Conservation (phyloP, 345 rosid genomes). For the Lumnitzera racemosa region DNA sequence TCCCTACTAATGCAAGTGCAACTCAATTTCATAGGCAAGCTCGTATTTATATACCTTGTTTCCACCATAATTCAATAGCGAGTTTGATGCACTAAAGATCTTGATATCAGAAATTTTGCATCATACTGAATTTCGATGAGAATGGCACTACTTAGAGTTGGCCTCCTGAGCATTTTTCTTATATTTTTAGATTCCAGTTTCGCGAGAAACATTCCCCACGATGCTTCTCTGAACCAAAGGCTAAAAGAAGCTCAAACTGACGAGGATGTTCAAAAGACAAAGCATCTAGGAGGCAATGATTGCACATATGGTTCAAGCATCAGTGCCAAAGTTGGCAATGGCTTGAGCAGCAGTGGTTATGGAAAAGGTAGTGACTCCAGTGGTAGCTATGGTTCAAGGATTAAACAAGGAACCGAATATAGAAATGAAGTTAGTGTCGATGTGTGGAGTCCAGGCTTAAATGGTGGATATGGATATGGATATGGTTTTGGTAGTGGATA, state of each 20-base stretch:
- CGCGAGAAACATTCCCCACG: constrained; percentile 35
- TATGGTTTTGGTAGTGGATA: background rate
- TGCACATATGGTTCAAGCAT: background rate
- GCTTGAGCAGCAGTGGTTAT: too few species aligned
- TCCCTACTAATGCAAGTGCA: too few species aligned
- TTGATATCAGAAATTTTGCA: too few species aligned
- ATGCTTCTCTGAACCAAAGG: constrained; percentile 8
- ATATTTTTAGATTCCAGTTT: constrained; percentile 30
- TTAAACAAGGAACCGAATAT: too few species aligned
- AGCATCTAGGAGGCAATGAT: background rate
- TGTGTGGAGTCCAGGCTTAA: too few species aligned
- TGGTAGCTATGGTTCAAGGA: background rate
- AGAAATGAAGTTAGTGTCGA: too few species aligned
- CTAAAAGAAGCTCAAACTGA: background rate
- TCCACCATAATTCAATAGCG: too few species aligned
- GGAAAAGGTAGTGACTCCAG: constrained; percentile 2
- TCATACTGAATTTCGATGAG: constrained; percentile 1
- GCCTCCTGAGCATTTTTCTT: constrained; percentile 22
- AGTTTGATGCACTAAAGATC: too few species aligned
- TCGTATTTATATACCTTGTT: too few species aligned
- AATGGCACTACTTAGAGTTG: constrained; percentile 30
- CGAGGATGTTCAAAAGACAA: background rate
- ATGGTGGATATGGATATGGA: too few species aligned
- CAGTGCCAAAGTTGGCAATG: too few species aligned
- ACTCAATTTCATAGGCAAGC: too few species aligned